Evolutionary conservation across 2,329 filamentous ascomycete genomes (phyloP), one percentile per base, ranked within the genome.

Genomic region (Paradendryphiella salina): DNA sequence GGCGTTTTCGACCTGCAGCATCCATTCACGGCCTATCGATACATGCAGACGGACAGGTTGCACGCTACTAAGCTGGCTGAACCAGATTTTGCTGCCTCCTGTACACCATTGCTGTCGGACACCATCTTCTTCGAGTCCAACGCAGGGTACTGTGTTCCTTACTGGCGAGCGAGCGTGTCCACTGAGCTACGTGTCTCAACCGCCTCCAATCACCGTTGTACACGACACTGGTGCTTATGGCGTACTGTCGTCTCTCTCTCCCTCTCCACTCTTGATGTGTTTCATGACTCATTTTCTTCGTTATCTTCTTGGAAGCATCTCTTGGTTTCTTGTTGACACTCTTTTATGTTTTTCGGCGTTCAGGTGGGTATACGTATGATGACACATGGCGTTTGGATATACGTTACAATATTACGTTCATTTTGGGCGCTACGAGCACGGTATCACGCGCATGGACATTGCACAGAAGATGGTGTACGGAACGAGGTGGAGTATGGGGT

Each of bases 321-420:
- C 2, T 23, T 4, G 0, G 4, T 31, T 17, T 32, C 5, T 10
- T 5, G 1, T 3, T 11, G 28, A 4, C 15, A 5, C 6, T n/a
- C 9, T 7, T 45, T 23, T 34, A 9, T 7, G 26, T 32, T 11
- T 44, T 28, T n/a, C 20, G 39, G 47, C 35, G 40, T 45, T 45
- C 17, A 1, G 35, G 36, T 29, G 21, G 34, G 31, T 20, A 50
- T 45, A 50, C 47, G 47, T 46, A 18, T 23, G 5, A 35, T 1
- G 13, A 32, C 13, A 34, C 21, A 43, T 43, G 17, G 23, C 13
- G 31, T 17, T 40, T n/a, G 20, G 21, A 4, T 29, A 34, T 35
- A 42, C 15, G 34, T 3, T 29, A 18, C 4, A 9, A 10, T 11
- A 29, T 13, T 26, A 11, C 28, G 5, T n/a, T 8, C 4, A 21